Evolutionary conservation across 2,329 filamentous ascomycete species (phyloP).

Genomic region (Hymenoscyphus scutula): DNA sequence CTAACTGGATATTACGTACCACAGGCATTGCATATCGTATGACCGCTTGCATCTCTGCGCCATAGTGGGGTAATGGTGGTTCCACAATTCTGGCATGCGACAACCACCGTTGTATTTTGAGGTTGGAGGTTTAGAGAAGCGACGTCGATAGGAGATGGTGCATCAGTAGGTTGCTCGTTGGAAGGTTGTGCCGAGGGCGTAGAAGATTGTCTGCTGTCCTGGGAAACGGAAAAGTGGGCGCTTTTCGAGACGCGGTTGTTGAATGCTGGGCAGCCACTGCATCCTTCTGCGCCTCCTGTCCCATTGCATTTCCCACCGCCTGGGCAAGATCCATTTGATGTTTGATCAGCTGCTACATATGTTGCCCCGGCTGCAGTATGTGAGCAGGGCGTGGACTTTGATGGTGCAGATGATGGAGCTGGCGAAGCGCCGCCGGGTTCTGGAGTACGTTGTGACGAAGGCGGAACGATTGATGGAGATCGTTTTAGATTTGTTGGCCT

Average conservation of each 20-base stretch:
- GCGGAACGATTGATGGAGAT: slow-evolving; percentile 51
- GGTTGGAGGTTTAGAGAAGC: slow-evolving; percentile 45
- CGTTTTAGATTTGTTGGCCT: slow-evolving; percentile 89
- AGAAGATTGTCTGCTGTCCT: slow-evolving; percentile 24
- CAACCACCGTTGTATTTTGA: slow-evolving; percentile 60
- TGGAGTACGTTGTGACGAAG: slow-evolving; percentile 27
- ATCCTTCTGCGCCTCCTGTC: slow-evolving; percentile 91
- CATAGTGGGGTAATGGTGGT: slow-evolving; percentile 96
- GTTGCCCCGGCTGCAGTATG: slow-evolving; percentile 52
- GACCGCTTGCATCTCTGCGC: slow-evolving; percentile 89
- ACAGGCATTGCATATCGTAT: slow-evolving; percentile 98
- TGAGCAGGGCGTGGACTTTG: slow-evolving; percentile 36
- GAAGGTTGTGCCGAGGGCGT: slow-evolving; percentile 23
- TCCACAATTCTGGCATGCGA: slow-evolving; percentile 94
- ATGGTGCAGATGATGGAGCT: slow-evolving; percentile 24
- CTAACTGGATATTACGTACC: slow-evolving; percentile 58
- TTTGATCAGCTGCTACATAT: slow-evolving; percentile 75
- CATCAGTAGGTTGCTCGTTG: slow-evolving; percentile 32
- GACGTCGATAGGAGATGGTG: slow-evolving; percentile 48
- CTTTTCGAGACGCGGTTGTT: slow-evolving; percentile 95
- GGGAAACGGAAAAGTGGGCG: slow-evolving; percentile 62
- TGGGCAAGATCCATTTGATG: slow-evolving; percentile 82
- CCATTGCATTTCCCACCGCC: slow-evolving; percentile 95
- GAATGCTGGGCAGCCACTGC: slow-evolving; percentile 92
- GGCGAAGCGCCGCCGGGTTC: slow-evolving; percentile 23